Conservation (phyloP, 108 stramenopile species). For the Skeletonema potamos region DNA sequence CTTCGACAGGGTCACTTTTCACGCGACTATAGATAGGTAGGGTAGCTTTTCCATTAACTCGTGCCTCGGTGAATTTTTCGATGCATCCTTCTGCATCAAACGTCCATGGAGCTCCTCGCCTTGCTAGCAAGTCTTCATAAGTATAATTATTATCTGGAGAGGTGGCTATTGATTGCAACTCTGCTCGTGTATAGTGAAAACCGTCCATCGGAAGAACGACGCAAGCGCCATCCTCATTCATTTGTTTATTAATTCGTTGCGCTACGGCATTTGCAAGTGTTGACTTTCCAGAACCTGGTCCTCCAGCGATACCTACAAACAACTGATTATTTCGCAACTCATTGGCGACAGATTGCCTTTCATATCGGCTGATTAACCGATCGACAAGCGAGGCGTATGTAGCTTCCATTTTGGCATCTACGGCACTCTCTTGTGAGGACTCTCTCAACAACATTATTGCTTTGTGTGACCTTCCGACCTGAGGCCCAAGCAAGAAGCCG, state of each 20-base stretch:
- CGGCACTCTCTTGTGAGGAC: neutral
- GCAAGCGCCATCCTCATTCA: slow-evolving; percentile 19
- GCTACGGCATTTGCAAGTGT: slow-evolving; percentile 57
- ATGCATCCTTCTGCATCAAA: slow-evolving; percentile 62
- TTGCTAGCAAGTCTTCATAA: slow-evolving; percentile 40
- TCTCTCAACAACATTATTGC: neutral
- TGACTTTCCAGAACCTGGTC: slow-evolving; percentile 72
- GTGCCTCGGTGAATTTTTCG: slow-evolving; percentile 35
- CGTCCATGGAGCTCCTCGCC: slow-evolving; percentile 74
- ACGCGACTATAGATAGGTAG: slow-evolving; percentile 61
- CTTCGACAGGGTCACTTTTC: slow-evolving; percentile 60
- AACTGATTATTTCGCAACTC: slow-evolving; percentile 29
- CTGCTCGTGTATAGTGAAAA: slow-evolving; percentile 55
- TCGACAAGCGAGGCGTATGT: slow-evolving; percentile 22
- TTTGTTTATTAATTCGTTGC: slow-evolving; percentile 24
- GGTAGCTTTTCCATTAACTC: slow-evolving; percentile 33
- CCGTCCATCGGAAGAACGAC: slow-evolving; percentile 77
- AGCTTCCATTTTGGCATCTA: neutral
- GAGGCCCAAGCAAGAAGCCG: neutral
- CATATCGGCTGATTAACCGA: slow-evolving; percentile 25
- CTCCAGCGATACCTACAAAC: slow-evolving; percentile 62
- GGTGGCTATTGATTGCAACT: slow-evolving; percentile 39
- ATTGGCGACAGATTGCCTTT: neutral
- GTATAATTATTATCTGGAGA: slow-evolving; percentile 8
- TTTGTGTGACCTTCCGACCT: neutral